Evolutionary conservation across 1,284 basidiomycete species (phyloP).

Genomic region (Cryptococcus sp.): DNA sequence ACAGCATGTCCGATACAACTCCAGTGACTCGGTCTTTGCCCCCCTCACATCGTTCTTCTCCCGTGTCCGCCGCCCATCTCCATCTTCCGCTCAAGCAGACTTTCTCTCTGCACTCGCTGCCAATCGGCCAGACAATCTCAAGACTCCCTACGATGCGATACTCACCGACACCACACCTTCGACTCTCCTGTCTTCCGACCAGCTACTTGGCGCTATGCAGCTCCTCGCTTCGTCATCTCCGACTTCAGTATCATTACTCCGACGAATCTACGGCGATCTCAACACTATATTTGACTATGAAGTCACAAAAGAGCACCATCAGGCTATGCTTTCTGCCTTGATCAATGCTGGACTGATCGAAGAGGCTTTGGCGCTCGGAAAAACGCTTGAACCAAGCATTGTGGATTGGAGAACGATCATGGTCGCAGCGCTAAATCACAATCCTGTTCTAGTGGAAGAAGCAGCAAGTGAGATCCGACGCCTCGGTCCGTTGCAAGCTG

Average conservation of each 20-base stretch:
- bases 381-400: neutral
- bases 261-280: slow-evolving; percentile 19
- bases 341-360: slow-evolving; percentile 4
- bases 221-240: slow-evolving; percentile 1
- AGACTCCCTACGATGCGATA: slow-evolving; percentile 11
- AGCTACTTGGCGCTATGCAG: slow-evolving; percentile 3
- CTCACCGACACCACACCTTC: slow-evolving; percentile 2
- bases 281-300: slow-evolving; percentile 9
- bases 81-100: slow-evolving; percentile 6
- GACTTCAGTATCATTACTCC: slow-evolving; percentile 11
- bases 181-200: slow-evolving; percentile 1
- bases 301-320: neutral
- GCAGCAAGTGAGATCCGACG: slow-evolving; percentile 1
- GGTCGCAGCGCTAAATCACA: slow-evolving; percentile 7
- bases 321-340: slow-evolving; percentile 4
- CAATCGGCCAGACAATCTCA: neutral
- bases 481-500: neutral
- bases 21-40: slow-evolving; percentile 14
- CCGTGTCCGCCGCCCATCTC: slow-evolving; percentile 3
- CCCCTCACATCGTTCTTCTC: slow-evolving; percentile 14
- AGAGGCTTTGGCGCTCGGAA: slow-evolving; percentile 15
- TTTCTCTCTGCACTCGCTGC: slow-evolving; percentile 8
- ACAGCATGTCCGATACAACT: slow-evolving; percentile 6
- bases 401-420: slow-evolving; percentile 17
- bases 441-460: slow-evolving; percentile 3